phyloP scores from a whole-genome alignment of 371 early-diverging fungal genomes.

The Gilbertella persicaria region DNA sequence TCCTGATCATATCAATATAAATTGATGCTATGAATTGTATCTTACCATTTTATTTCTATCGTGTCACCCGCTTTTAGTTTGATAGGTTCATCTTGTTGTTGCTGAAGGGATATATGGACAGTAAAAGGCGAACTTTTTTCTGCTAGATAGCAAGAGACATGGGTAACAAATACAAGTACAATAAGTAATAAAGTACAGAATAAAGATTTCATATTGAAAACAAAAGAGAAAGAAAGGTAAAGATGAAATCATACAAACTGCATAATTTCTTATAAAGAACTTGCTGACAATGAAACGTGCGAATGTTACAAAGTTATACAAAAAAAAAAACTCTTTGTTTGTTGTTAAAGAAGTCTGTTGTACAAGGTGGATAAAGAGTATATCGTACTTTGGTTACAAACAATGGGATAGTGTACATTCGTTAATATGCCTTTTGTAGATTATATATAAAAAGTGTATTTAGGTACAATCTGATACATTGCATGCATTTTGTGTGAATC shows the following conservation, averaged over 20 bases:
- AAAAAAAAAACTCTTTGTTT: too few species aligned
- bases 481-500: too few species aligned
- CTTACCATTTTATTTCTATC: not conserved
- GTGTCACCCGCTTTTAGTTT: not conserved
- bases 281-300: not conserved
- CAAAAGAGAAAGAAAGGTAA: not conserved
- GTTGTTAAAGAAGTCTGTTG: too few species aligned
- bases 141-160: not conserved
- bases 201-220: not conserved
- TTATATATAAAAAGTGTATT: too few species aligned
- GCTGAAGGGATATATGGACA: not conserved
- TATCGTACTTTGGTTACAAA: too few species aligned
- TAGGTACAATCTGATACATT: too few species aligned
- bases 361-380: too few species aligned
- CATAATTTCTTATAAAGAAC: not conserved
- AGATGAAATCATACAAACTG: not conserved
- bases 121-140: not conserved
- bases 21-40: not conserved
- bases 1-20: conserved; percentile 6
- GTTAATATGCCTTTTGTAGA: too few species aligned
- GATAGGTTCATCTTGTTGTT: not conserved
- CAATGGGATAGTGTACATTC: too few species aligned
- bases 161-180: not conserved
- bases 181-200: not conserved
- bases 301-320: not conserved